Percentiles rank a stretch among this genome's conserved stretches.
Evolutionary conservation across 768 basidiomycete species (phyloP).

Genomic region (Auricularia sp.): DNA sequence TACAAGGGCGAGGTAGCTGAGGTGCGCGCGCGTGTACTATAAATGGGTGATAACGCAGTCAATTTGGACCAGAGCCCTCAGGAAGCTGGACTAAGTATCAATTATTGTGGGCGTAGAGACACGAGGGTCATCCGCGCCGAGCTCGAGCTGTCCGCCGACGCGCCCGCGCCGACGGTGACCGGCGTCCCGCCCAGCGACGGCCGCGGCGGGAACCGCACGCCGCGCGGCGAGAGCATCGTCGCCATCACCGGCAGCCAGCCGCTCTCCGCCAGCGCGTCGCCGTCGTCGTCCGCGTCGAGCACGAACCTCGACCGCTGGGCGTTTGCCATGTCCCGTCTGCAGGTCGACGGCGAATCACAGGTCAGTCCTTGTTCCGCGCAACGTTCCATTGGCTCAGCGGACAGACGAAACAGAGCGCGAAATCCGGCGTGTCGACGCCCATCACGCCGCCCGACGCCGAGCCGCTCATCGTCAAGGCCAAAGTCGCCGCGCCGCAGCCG

Average conservation of each 20-base stretch:
- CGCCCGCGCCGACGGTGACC: conserved; percentile 42
- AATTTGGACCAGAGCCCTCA: too few relatives aligned
- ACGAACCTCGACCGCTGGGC: conserved; percentile 71
- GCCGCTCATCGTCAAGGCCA: not conserved
- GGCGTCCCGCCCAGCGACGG: conserved; percentile 92
- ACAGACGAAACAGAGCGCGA: not conserved
- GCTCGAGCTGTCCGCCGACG: conserved; percentile 42
- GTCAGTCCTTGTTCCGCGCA: not conserved
- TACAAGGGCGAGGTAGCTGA: too few relatives aligned
- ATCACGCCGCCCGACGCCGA: not conserved
- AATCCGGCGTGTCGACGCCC: not conserved
- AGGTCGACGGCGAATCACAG: conserved; percentile 42
- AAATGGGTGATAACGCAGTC: too few relatives aligned
- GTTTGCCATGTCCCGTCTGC: conserved; percentile 70
- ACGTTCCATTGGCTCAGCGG: not conserved
- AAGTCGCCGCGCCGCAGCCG: conserved; percentile 19
- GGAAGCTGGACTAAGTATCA: too few relatives aligned
- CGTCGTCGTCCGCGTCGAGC: conserved; percentile 44
- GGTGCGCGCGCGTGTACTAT: too few relatives aligned
- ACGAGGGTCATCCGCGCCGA: conserved; percentile 68
- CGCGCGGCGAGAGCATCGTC: conserved; percentile 51
- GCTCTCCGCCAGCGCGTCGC: conserved; percentile 70
- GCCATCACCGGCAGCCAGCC: conserved; percentile 92
- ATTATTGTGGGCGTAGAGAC: too few relatives aligned
- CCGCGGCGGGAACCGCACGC: conserved; percentile 92